Conservation (phyloP, 192 early-diverging fungal species). For the Podila minutissima region DNA sequence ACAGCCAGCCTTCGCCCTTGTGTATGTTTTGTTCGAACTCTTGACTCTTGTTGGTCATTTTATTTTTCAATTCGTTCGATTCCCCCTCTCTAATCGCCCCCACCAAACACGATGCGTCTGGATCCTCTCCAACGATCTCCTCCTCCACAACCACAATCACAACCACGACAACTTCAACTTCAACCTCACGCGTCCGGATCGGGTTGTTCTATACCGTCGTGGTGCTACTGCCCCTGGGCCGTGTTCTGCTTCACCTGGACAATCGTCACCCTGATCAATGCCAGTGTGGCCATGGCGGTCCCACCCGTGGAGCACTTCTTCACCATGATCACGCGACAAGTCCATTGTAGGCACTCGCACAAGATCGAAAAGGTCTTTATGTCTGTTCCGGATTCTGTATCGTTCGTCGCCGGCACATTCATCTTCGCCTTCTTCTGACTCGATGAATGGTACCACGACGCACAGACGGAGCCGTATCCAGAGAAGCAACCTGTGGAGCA, state of each 20-base stretch:
- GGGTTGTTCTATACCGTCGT: conserved; percentile 9
- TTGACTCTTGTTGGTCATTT: too few species aligned
- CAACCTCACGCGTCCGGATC: conserved; percentile 13
- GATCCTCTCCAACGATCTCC: not conserved
- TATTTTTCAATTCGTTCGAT: too few species aligned
- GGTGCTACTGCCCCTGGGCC: conserved; percentile 31
- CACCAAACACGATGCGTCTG: not conserved
- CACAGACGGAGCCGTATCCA: too few species aligned
- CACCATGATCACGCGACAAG: conserved; percentile 14
- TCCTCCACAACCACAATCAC: not conserved
- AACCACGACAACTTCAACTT: not conserved
- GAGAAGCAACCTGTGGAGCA: conserved; percentile 19
- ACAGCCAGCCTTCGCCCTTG: too few species aligned
- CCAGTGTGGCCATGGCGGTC: conserved; percentile 14
- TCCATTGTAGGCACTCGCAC: conserved; percentile 5
- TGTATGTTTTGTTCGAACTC: too few species aligned
- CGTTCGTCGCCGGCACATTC: conserved; percentile 7
- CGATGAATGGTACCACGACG: not conserved
- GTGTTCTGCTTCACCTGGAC: conserved; percentile 42
- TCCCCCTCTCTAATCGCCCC: not conserved
- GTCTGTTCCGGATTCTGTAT: conserved; percentile 22
- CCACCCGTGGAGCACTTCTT: conserved; percentile 33
- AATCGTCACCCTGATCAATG: not conserved
- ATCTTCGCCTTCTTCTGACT: not conserved
- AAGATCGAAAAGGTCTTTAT: conserved; percentile 16